These are phyloP conservation scores for Pseudogymnoascus pannorum DNA, from an alignment of 2,329 filamentous ascomycete species.

Conservation along the genomic window DNA sequence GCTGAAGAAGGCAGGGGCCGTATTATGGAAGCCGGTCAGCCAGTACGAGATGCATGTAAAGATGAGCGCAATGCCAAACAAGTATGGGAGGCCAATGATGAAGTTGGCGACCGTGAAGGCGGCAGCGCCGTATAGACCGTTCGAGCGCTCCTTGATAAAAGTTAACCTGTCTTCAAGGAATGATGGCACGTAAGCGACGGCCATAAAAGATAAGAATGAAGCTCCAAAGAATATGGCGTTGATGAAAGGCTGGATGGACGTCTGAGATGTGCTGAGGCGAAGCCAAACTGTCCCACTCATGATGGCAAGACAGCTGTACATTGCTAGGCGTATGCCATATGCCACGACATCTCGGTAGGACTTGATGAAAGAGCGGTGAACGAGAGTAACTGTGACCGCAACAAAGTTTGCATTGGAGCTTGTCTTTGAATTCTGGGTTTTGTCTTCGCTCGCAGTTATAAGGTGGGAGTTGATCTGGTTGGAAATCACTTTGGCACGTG, in stretches of 20 bases:
- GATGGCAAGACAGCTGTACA: constrained; percentile 73
- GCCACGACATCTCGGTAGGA: constrained; percentile 76
- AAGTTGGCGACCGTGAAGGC: constrained; percentile 75
- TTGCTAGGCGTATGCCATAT: constrained; percentile 73
- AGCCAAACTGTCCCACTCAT: constrained; percentile 88
- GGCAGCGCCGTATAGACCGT: constrained; percentile 70
- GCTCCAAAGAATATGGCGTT: constrained; percentile 75
- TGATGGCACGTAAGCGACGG: constrained; percentile 75
- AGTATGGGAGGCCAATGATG: constrained; percentile 70
- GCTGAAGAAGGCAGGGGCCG: constrained; percentile 59
- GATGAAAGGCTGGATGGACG: constrained; percentile 71
- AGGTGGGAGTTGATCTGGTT: constrained; percentile 22
- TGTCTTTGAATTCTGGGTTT: background rate
- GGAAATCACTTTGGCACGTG: constrained; percentile 29
- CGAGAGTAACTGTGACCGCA: constrained; percentile 52
- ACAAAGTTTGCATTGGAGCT: constrained; percentile 14
- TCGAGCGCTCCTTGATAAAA: constrained; percentile 70
- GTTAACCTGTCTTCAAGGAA: constrained; percentile 71
- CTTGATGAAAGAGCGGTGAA: constrained; percentile 77
- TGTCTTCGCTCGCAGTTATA: background rate
- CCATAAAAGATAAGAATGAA: constrained; percentile 75
- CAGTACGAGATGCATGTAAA: constrained; percentile 75
- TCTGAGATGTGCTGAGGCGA: constrained; percentile 58
- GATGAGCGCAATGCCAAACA: constrained; percentile 66
- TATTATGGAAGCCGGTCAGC: constrained; percentile 67